phyloP scores from a whole-genome alignment of 805 yeast species.

The Yarrowia deformans region DNA sequence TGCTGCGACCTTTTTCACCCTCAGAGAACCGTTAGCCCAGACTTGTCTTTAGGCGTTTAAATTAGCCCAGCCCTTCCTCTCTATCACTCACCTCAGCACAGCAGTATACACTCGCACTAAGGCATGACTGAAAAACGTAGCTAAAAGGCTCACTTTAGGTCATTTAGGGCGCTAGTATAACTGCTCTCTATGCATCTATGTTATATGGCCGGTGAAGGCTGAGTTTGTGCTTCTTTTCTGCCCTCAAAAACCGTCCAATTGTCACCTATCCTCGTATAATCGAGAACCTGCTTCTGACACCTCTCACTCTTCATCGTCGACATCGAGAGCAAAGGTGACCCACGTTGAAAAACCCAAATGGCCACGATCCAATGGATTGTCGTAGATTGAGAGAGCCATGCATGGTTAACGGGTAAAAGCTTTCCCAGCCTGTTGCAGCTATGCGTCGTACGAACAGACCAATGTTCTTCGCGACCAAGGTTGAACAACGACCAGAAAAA shows the following conservation, averaged over 20 bases:
- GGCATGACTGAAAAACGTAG: conserved; percentile 22
- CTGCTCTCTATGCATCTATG: background rate
- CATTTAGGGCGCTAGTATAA: conserved; percentile 11
- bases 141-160: background rate
- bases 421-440: conserved; percentile 25
- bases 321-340: conserved; percentile 30
- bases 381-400: conserved; percentile 14
- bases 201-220: background rate
- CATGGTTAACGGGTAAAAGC: conserved; percentile 3
- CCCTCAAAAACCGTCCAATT: too few relatives aligned
- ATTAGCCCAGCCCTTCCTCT: conserved; percentile 20
- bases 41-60: background rate
- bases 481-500: background rate
- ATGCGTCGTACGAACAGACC: conserved; percentile 3
- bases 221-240: background rate
- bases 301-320: conserved; percentile 19
- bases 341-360: conserved; percentile 6
- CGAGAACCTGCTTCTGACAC: background rate
- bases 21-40: background rate
- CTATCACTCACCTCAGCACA: background rate
- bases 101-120: conserved; percentile 18
- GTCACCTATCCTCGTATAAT: background rate
- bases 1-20: background rate
- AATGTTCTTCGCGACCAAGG: background rate
- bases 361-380: conserved; percentile 3